Evolutionary conservation across 257 asterid species (phyloP), one percentile per base, ranked within the genome.

Genomic region (Lantana camara): DNA sequence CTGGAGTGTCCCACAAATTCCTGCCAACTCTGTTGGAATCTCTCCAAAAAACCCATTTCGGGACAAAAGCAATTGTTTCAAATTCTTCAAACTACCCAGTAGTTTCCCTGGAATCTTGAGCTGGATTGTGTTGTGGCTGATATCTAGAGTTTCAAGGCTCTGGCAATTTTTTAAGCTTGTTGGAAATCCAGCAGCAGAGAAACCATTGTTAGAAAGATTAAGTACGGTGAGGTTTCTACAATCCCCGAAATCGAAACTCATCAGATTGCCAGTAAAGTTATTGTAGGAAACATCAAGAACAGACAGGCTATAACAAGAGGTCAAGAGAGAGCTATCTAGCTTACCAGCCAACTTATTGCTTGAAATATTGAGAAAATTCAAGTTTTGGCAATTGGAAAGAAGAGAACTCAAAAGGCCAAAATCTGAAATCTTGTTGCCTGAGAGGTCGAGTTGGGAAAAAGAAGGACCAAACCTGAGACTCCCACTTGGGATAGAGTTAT

Each of bases 261-360:
- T 5, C 73, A 90, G 44, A 67, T 82, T 35, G 8, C 83, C 88
- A 30, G 81, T 82, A 66, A 93, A 75, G 78, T 93, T 93, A 57
- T 93, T 89, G 27, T 57, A 62, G 0, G 98, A 93, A 45, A 93
- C 80, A 79, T 85, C 91, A 57, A 86, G 75, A 67, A 72, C 54
- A 8, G 80, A 76, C 57, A 90, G 82, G 78, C 72, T 78, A 24
- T 56, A 71, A 82, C 97, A 83, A 24, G 87, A 75, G 64, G 78
- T 63, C 58, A 75, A 1, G 11, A 35, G 57, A 23, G 88, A 69
- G 75, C 16, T 50, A 1, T 65, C 56, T 0, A 90, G 68, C 68
- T 79, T 77, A 0, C 95, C 97, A 12, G 69, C 30, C 27, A 89
- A 66, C 64, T 70, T 77, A 29, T 89, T 89, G 53, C 76, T 69